Base-by-base conservation (phyloP, 78 protist species). In the Dictyostelium brefeldianum region DNA sequence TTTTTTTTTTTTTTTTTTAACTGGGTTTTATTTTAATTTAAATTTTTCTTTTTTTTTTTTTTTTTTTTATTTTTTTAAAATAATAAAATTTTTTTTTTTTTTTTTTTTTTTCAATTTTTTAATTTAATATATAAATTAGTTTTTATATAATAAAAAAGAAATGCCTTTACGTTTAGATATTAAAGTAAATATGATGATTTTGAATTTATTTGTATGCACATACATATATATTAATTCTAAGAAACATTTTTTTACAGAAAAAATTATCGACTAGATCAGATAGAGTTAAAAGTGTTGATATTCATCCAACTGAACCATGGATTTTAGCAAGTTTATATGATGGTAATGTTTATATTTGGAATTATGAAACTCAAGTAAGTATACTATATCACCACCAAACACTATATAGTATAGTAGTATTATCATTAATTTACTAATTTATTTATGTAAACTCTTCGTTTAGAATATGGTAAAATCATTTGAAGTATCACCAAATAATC, bases 281-380 rank as follows among this genome's bases (percentile, higher is more conserved):
- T 84, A 96, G 99, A 15, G 99, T 99, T 47, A 99, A 99, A 96
- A 25, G 90, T 3, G 99, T 99, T 15, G 99, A 99, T 69, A 9
- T 99, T 43, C 99, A 99, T 74, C 99, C 99, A 50, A 95, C 92
- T 2, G 99, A 99, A 81, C 99, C 99, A 15, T 97, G 98, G 98
- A 67, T 99, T 27, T 90, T 99, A 5, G 80, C 94, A 70, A 17
- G 97, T 46, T 67, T 99, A 59, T 99, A 97, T 98, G 96, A 90
- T 65, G 99, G 99, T 2, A 62, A 97, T 8, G 97, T 99, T 17
- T 82, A 77, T 74, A 51, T 99, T 73, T 98, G 99, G 99, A 98
- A 99, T 96, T 97, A 94, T 78, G 95, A 90, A 46, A 98, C 97
- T 22, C 98, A 97, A 92, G 91, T 92, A 62, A 11, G 51, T 69